Evolutionary conservation across 73 alveolate genomes (phyloP).

Genomic region (Paramecium biaurelia): DNA sequence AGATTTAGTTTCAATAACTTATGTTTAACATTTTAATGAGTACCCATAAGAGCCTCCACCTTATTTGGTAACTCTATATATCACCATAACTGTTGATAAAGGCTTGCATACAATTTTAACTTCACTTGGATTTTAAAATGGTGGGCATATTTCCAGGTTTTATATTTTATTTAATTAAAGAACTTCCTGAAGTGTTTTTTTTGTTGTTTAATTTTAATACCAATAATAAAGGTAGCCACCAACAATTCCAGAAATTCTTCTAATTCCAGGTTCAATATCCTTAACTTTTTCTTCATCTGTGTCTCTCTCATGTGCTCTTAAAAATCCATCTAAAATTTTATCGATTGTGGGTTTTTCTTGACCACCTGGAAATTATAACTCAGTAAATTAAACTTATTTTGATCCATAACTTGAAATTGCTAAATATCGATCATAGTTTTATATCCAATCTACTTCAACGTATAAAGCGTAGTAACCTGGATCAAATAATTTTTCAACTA

Average conservation of each 20-base stretch:
- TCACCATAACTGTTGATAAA: neutral
- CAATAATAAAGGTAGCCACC: conserved; percentile 55
- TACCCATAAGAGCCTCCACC: conserved; percentile 54
- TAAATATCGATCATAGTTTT: conserved; percentile 52
- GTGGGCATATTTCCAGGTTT: conserved; percentile 56
- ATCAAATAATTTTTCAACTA: conserved; percentile 71
- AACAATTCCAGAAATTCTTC: conserved; percentile 48
- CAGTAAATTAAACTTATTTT: conserved; percentile 51
- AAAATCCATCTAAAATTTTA: conserved; percentile 44
- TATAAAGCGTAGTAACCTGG: conserved; percentile 88
- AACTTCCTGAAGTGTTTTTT: conserved; percentile 1
- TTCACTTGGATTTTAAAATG: neutral
- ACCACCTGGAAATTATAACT: neutral
- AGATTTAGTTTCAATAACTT: neutral
- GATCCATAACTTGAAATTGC: conserved; percentile 52
- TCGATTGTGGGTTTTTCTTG: neutral
- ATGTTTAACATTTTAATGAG: neutral
- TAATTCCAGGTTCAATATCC: neutral
- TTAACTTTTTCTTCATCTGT: conserved; percentile 58
- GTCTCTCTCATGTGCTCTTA: conserved; percentile 36
- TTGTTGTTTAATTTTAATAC: conserved; percentile 42
- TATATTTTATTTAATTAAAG: neutral
- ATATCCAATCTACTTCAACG: conserved; percentile 80
- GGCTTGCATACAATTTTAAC: conserved; percentile 26
- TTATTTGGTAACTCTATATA: conserved; percentile 35